Percentiles rank a stretch among this genome's conserved stretches.
These are phyloP conservation scores for Pleurotus salmoneostramineus DNA, from an alignment of 768 basidiomycete genomes.

Conservation along the genomic window DNA sequence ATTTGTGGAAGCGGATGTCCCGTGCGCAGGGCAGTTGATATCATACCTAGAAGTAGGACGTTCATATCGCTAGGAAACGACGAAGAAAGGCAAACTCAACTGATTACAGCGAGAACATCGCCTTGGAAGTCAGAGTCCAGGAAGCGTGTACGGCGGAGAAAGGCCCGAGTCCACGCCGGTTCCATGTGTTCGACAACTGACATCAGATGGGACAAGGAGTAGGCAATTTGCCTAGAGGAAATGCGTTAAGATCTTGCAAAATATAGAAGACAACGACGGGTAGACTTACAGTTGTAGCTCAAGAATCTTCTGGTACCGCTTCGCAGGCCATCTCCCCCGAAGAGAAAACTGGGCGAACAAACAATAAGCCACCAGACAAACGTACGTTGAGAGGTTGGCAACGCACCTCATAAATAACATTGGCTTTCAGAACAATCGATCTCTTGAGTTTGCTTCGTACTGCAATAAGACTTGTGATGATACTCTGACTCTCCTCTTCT, in stretches of 20 bases:
- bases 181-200: conserved; percentile 72
- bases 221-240: conserved; percentile 55
- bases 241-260: conserved; percentile 4
- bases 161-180: conserved; percentile 72
- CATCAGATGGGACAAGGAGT: conserved; percentile 67
- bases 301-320: conserved; percentile 67
- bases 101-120: conserved; percentile 79
- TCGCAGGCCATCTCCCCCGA: conserved; percentile 74
- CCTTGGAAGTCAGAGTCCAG: conserved; percentile 81
- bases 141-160: conserved; percentile 71
- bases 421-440: conserved; percentile 49
- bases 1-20: conserved; percentile 81
- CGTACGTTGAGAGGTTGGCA: neutral
- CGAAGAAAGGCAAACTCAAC: conserved; percentile 30
- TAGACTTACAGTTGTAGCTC: conserved; percentile 60
- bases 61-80: neutral
- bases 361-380: neutral
- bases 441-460: conserved; percentile 71
- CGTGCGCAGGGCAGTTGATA: conserved; percentile 70
- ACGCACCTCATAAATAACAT: conserved; percentile 65
- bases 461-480: conserved; percentile 66
- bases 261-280: neutral
- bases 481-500: conserved; percentile 46
- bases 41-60: conserved; percentile 50
- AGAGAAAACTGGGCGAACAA: conserved; percentile 56